phyloP scores from a whole-genome alignment of 2,329 filamentous ascomycete species.

The Fusarium sp. region DNA sequence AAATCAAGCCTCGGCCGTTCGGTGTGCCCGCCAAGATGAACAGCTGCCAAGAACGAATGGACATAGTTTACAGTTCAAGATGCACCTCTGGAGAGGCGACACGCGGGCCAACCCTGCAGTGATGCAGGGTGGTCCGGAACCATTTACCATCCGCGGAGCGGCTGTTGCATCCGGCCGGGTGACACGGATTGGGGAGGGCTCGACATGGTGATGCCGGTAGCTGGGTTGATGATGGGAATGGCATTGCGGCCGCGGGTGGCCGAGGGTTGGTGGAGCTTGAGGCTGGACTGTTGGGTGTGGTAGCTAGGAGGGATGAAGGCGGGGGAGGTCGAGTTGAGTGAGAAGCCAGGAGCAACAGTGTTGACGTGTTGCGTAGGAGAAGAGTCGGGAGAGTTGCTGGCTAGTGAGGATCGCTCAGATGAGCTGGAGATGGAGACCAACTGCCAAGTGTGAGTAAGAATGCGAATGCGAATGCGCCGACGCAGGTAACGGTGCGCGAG shows the following conservation, averaged over 20 bases:
- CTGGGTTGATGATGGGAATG: constrained; percentile 97
- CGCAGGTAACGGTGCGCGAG: constrained; percentile 23
- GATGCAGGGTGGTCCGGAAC: constrained; percentile 47
- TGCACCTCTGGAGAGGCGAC: constrained; percentile 53
- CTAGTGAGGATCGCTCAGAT: constrained; percentile 94
- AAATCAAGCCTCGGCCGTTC: constrained; percentile 49
- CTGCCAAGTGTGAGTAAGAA: constrained; percentile 64
- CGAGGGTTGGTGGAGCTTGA: constrained; percentile 92
- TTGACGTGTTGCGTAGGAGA: constrained; percentile 92
- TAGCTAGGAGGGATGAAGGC: constrained; percentile 74
- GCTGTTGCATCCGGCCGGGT: constrained; percentile 70
- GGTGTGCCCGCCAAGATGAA: constrained; percentile 65
- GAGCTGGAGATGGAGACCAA: constrained; percentile 91
- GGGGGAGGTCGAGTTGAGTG: constrained; percentile 75
- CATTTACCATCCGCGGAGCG: constrained; percentile 67
- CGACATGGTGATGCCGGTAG: constrained; percentile 86
- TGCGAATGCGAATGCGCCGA: constrained; percentile 13
- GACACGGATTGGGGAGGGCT: constrained; percentile 84
- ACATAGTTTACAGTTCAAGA: constrained; percentile 51
- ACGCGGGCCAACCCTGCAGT: constrained; percentile 49
- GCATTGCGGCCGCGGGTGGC: constrained; percentile 92
- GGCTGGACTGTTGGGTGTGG: constrained; percentile 72
- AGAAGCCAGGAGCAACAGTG: constrained; percentile 82
- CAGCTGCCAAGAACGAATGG: constrained; percentile 58
- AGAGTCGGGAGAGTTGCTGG: constrained; percentile 91